Conservation (phyloP, 2,329 filamentous ascomycete genomes). For the Aaosphaeria pasadenensis region DNA sequence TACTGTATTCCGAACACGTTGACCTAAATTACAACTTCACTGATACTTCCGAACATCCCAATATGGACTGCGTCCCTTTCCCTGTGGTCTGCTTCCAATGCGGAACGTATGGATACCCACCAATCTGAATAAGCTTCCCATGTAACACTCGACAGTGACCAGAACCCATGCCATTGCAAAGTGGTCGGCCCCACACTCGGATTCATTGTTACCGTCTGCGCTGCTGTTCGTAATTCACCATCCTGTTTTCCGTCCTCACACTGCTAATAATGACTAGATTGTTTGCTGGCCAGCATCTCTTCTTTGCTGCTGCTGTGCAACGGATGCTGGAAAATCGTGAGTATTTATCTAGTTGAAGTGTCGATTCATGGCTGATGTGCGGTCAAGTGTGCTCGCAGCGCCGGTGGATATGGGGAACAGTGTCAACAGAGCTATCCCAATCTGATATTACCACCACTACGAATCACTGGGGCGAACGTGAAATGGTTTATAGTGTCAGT, state of each 20-base stretch:
- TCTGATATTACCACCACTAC: conserved; percentile 19
- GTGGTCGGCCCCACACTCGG: conserved; percentile 55
- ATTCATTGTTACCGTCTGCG: conserved; percentile 47
- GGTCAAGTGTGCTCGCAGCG: conserved; percentile 47
- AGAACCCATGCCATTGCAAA: conserved; percentile 58
- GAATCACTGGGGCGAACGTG: no score
- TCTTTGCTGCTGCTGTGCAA: conserved; percentile 56
- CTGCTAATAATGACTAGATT: conserved; percentile 31
- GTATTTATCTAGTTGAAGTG: conserved; percentile 11
- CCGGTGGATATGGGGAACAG: conserved; percentile 52
- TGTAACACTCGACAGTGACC: conserved; percentile 41
- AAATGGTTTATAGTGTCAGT: no score
- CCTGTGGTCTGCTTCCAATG: conserved; percentile 56
- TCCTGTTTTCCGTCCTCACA: no score
- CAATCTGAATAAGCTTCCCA: background rate
- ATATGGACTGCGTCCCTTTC: conserved; percentile 41
- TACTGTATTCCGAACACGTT: no score
- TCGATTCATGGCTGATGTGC: conserved; percentile 12
- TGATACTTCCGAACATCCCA: background rate
- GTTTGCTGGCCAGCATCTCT: conserved; percentile 56
- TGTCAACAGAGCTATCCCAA: conserved; percentile 50
- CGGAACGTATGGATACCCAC: conserved; percentile 35
- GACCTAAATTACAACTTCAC: no score
- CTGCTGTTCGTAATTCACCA: conserved; percentile 9
- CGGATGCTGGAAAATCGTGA: conserved; percentile 53